Percentiles rank a stretch among this genome's conserved stretches.
phyloP scores from a whole-genome alignment of 495 filamentous ascomycete genomes.

The Friedmanniomyces endolithicus region DNA sequence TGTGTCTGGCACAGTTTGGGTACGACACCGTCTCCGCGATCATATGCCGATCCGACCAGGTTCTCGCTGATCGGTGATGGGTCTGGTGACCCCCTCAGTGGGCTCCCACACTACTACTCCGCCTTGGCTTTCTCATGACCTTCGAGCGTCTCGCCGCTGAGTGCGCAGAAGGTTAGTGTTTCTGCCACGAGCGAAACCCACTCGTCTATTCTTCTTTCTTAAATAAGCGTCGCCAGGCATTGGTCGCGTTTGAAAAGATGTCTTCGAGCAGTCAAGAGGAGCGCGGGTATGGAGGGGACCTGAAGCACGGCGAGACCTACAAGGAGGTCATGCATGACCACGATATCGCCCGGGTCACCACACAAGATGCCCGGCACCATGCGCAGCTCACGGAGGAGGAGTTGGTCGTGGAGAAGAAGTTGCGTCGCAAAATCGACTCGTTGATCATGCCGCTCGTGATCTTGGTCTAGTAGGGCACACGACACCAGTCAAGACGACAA shows the following conservation, averaged over 20 bases:
- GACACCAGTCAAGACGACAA: background rate
- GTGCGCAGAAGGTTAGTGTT: background rate
- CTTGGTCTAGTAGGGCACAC: slow-evolving; percentile 14
- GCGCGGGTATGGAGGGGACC: background rate
- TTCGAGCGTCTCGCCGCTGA: background rate
- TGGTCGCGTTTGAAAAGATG: background rate
- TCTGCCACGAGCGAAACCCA: background rate
- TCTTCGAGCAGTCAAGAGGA: background rate
- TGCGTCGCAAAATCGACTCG: slow-evolving; percentile 39
- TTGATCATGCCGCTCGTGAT: slow-evolving; percentile 46
- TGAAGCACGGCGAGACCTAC: background rate
- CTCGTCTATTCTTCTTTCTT: background rate
- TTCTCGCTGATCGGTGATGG: background rate
- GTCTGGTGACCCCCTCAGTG: background rate
- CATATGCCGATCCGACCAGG: background rate
- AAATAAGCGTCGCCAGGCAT: background rate
- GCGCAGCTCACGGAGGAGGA: slow-evolving; percentile 36
- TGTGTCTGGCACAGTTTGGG: background rate
- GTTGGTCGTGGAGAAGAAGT: slow-evolving; percentile 35
- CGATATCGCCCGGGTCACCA: slow-evolving; percentile 32
- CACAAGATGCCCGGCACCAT: slow-evolving; percentile 35
- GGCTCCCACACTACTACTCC: background rate
- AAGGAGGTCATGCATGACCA: slow-evolving; percentile 23
- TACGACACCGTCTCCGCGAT: background rate
- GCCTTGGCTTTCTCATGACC: slow-evolving; percentile 1